Percentiles rank a stretch among this genome's conserved stretches.
Conservation (phyloP, 306 rosid genomes). For the Macrotyloma uniflorum region DNA sequence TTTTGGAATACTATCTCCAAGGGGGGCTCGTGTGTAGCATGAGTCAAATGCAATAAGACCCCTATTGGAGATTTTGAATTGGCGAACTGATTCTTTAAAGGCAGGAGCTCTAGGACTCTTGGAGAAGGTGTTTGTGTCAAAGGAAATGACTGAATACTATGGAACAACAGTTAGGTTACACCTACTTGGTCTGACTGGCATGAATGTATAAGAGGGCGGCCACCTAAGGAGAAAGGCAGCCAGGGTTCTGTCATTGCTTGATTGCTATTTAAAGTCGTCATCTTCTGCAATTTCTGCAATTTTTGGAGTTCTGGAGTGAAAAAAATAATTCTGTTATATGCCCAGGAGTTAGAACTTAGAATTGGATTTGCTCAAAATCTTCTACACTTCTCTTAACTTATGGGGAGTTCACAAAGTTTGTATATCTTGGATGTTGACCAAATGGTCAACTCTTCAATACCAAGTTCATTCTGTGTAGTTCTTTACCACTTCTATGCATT, state of each 20-base stretch:
- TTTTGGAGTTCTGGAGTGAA: conserved; percentile 49
- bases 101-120: too few relatives aligned
- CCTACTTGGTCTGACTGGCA: conserved; percentile 53
- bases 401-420: too few relatives aligned
- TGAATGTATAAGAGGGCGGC: conserved; percentile 54
- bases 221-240: conserved; percentile 63
- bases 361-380: neutral
- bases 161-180: conserved; percentile 48
- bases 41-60: conserved; percentile 59
- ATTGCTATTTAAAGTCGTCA: conserved; percentile 69
- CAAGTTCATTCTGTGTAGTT: neutral
- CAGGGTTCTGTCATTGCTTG: conserved; percentile 60
- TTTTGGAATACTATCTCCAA: conserved; percentile 59
- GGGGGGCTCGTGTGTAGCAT: conserved; percentile 62
- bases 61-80: neutral
- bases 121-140: conserved; percentile 61
- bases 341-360: neutral
- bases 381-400: neutral
- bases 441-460: neutral
- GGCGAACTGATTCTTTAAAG: neutral
- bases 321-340: neutral
- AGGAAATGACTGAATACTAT: conserved; percentile 67
- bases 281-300: conserved; percentile 50
- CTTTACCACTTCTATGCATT: neutral
- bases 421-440: neutral